These are phyloP conservation scores for Diutina catenulata DNA, from an alignment of 1,139 yeast genomes.

Conservation along the genomic window DNA sequence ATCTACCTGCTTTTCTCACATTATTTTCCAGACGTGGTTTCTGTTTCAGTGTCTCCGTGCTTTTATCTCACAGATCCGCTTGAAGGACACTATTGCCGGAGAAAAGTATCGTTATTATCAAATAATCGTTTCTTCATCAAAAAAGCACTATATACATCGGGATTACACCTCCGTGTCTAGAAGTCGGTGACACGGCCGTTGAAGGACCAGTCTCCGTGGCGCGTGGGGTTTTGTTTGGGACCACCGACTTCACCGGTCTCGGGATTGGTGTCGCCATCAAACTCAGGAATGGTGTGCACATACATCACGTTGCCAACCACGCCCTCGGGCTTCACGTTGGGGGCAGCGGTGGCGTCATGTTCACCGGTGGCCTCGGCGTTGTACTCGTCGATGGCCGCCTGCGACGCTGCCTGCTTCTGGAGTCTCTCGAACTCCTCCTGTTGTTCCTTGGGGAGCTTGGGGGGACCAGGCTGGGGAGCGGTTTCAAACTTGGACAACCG, in stretches of 20 bases:
- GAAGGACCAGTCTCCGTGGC: constrained; percentile 89
- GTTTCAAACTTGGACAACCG: constrained; percentile 14
- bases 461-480: constrained; percentile 58
- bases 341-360: constrained; percentile 10
- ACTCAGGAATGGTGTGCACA: constrained; percentile 78
- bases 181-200: constrained; percentile 96
- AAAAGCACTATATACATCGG: no score
- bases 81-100: no score
- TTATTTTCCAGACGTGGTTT: no score
- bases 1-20: no score
- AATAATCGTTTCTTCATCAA: no score
- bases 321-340: constrained; percentile 26
- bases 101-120: no score
- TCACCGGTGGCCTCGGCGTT: constrained; percentile 22
- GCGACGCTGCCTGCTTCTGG: constrained; percentile 72
- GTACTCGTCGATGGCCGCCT: constrained; percentile 69
- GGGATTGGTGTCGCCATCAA: constrained; percentile 92
- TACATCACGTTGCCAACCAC: constrained; percentile 65
- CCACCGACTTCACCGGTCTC: constrained; percentile 93
- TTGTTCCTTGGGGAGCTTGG: constrained; percentile 70
- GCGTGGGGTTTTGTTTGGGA: constrained; percentile 95
- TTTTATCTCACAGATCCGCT: no score
- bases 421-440: constrained; percentile 88
- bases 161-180: no score
- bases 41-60: no score